These are phyloP conservation scores for Trichocomaceae sp. DNA, from an alignment of 2,329 filamentous ascomycete species.

Conservation along the genomic window DNA sequence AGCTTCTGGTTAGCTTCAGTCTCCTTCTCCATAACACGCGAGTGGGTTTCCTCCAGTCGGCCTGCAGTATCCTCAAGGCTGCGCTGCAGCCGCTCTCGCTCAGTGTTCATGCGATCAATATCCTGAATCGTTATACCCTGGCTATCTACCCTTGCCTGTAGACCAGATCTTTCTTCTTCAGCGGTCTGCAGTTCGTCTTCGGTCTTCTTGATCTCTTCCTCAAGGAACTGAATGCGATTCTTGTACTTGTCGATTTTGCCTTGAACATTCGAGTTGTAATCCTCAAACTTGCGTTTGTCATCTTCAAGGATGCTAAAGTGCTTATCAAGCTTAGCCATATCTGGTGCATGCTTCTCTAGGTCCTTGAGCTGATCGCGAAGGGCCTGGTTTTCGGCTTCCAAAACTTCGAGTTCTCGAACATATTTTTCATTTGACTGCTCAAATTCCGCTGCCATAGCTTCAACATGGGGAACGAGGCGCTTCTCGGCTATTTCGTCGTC, in stretches of 20 bases:
- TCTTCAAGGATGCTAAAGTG: conserved; percentile 91
- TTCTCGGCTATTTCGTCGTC: conserved; percentile 75
- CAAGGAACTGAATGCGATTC: conserved; percentile 69
- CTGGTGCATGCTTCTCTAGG: conserved; percentile 76
- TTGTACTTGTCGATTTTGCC: conserved; percentile 86
- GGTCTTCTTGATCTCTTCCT: conserved; percentile 77
- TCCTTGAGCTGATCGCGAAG: conserved; percentile 82
- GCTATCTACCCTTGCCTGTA: conserved; percentile 83
- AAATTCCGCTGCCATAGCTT: conserved; percentile 82
- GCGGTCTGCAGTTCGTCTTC: conserved; percentile 67
- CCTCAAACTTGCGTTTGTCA: conserved; percentile 89
- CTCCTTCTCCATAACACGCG: conserved; percentile 76
- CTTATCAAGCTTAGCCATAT: conserved; percentile 76
- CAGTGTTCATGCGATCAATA: conserved; percentile 97
- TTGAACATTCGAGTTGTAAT: conserved; percentile 80
- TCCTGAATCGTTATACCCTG: conserved; percentile 96
- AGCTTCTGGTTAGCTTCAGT: conserved; percentile 76
- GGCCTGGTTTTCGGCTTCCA: conserved; percentile 78
- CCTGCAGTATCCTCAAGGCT: conserved; percentile 70
- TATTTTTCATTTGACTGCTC: conserved; percentile 79
- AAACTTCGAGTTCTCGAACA: conserved; percentile 70
- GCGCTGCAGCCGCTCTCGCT: conserved; percentile 87
- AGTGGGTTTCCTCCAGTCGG: conserved; percentile 78
- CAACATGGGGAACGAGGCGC: conserved; percentile 73
- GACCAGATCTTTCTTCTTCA: conserved; percentile 69